Percentiles rank a stretch among this genome's conserved stretches.
phyloP scores from a whole-genome alignment of 495 filamentous ascomycete species.

The Entonaema liquescens region DNA sequence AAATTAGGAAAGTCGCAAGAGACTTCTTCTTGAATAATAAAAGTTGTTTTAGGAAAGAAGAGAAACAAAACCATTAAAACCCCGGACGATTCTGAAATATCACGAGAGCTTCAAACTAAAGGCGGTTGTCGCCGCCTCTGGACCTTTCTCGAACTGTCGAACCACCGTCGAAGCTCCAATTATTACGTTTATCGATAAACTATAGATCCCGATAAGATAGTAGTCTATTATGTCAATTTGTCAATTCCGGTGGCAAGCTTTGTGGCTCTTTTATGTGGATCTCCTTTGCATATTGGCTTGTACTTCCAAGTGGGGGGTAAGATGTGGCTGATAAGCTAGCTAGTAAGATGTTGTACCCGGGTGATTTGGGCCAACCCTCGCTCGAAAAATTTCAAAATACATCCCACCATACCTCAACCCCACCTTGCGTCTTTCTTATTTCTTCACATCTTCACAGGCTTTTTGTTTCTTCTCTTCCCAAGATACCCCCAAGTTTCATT shows the following conservation, averaged over 20 bases:
- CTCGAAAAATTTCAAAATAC: conserved; percentile 39
- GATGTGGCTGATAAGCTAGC: conserved; percentile 20
- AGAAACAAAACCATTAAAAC: conserved; percentile 12
- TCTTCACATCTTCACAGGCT: conserved; percentile 29
- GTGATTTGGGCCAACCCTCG: conserved; percentile 26
- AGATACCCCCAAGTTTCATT: conserved; percentile 41
- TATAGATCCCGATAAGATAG: conserved; percentile 15
- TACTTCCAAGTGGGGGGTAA: conserved; percentile 5
- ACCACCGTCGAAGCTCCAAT: conserved; percentile 26
- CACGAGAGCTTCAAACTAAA: conserved; percentile 34
- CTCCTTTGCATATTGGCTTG: no score
- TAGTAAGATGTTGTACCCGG: conserved; percentile 18
- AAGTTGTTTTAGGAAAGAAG: conserved; percentile 7
- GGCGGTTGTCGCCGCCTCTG: conserved; percentile 20
- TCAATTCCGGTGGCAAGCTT: neutral
- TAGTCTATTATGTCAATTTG: neutral
- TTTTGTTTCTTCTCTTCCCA: conserved; percentile 39
- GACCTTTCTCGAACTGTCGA: conserved; percentile 41
- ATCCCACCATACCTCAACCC: conserved; percentile 40
- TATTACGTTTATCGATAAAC: conserved; percentile 29
- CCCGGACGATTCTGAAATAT: conserved; percentile 25
- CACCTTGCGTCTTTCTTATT: conserved; percentile 46
- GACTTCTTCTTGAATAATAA: conserved; percentile 23
- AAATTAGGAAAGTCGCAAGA: conserved; percentile 16
- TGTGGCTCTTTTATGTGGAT: conserved; percentile 1